Base-by-base conservation (phyloP, 2,329 filamentous ascomycete species). In the Nemania sp. region DNA sequence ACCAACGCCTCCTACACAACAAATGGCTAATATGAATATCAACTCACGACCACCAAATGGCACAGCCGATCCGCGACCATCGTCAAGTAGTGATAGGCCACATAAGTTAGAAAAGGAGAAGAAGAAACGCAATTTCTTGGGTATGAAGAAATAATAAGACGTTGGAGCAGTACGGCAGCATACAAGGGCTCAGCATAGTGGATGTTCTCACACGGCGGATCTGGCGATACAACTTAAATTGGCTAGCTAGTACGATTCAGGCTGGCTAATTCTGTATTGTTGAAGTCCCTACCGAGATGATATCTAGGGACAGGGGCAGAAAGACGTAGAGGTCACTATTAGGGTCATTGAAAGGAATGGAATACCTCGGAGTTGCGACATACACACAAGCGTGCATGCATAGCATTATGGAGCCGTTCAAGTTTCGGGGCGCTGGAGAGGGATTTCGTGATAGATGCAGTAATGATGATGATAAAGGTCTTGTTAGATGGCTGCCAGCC, bases 111-210 rank as follows among this genome's bases (percentile, higher is more conserved):
- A 88, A 75, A 81, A 83, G 73, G 83, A 87, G 73, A 90, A 90
- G 81, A 90, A 89, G 83, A 87, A 83, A 76, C 82, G 87, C 61
- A 86, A 87, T 67, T 86, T 88, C 70, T 80, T 89, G 65, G 84
- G 86, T 29, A 83, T 88, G 73, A 89, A 89, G 80, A 91, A 91
- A 78, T 70, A 52, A 47, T 70, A 55, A 59, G 54, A 18, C 18
- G 7, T 29, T 27, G 4, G n/a, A 32, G 35, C 3, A 49, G 24
- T 35, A 26, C 7, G 29, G 5, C 51, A 32, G 54, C 20, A 47
- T 20, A 35, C 51, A 26, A 52, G 7, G 8, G 22, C 18, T 29
- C 11, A 52, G 35, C 49, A 64, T 54, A n/a, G 26, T 24, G 18
- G 29, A 51, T 3, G 26, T 26, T 26, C 41, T 38, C 13, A 41